Percentiles rank a stretch among this genome's conserved stretches.
Evolutionary conservation across 169 alveolate genomes (phyloP).

Genomic region (Plasmodium gaboni): DNA sequence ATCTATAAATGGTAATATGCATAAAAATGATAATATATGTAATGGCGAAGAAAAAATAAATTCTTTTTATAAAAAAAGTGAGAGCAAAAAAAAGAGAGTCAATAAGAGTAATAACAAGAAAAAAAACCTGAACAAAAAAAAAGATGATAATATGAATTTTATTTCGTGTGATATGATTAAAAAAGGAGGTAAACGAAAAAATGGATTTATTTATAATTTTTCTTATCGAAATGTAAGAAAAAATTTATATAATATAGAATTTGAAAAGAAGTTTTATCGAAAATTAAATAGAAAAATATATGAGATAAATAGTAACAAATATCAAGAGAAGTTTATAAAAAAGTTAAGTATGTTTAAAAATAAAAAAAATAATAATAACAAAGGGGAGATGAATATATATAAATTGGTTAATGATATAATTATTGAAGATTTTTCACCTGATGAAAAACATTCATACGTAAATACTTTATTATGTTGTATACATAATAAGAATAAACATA

Average conservation of each 20-base stretch:
- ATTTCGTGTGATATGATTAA: not conserved
- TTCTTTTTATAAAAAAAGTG: too few relatives aligned
- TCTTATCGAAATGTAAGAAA: constrained; percentile 27
- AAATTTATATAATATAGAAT: constrained; percentile 36
- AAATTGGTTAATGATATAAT: constrained; percentile 31
- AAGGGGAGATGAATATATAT: constrained; percentile 10
- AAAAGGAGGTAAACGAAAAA: too few relatives aligned
- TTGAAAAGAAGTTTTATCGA: constrained; percentile 17
- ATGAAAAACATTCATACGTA: constrained; percentile 43
- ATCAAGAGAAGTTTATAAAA: constrained; percentile 43
- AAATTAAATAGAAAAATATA: constrained; percentile 1
- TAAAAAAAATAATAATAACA: not conserved
- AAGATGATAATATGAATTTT: not conserved
- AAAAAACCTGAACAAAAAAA: not conserved
- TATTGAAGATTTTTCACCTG: constrained; percentile 12
- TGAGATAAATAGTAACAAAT: constrained; percentile 27
- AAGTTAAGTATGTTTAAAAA: not conserved
- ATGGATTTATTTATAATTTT: not conserved
- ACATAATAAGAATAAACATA: constrained; percentile 42
- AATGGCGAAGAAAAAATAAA: too few relatives aligned
- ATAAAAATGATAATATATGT: too few relatives aligned
- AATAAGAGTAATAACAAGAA: not conserved
- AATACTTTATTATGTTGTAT: constrained; percentile 53
- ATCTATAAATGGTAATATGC: too few relatives aligned
- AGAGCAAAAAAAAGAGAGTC: too few relatives aligned